A percentile compares a stretch with the other conserved stretches of the same genome.
Conservation (phyloP, 2,329 filamentous ascomycete genomes). For the Arthrocladium fulminans region DNA sequence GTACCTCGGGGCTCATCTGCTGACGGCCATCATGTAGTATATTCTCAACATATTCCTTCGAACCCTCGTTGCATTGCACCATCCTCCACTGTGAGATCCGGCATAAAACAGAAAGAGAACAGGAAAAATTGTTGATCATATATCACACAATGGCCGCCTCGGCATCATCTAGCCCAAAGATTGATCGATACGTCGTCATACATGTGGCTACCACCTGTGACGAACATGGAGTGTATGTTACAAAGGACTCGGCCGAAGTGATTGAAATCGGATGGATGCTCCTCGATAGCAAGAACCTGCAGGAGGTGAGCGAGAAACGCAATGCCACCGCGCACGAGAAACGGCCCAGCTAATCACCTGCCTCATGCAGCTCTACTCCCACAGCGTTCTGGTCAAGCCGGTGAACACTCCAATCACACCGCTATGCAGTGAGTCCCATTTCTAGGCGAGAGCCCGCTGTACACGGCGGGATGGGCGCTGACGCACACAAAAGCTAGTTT, state of each 20-base stretch:
- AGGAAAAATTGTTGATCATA: constrained; percentile 17
- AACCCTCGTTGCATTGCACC: background rate
- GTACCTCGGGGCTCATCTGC: background rate
- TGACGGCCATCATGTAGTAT: constrained; percentile 4
- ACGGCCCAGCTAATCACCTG: constrained; percentile 13
- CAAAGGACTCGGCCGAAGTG: constrained; percentile 97
- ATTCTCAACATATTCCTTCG: constrained; percentile 5
- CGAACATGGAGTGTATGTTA: constrained; percentile 98
- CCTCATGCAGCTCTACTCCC: constrained; percentile 66
- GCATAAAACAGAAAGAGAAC: constrained; percentile 23
- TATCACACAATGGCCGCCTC: constrained; percentile 35
- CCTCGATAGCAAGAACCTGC: constrained; percentile 79
- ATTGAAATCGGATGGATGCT: constrained; percentile 99
- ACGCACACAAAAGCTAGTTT: constrained; percentile 63
- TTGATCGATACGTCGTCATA: constrained; percentile 96
- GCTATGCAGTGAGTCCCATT: constrained; percentile 79
- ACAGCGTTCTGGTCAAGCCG: constrained; percentile 94
- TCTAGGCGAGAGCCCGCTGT: constrained; percentile 15
- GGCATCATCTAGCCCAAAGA: constrained; percentile 53
- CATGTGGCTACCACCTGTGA: constrained; percentile 98
- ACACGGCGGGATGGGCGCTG: constrained; percentile 12
- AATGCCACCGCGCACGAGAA: constrained; percentile 3
- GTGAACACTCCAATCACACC: constrained; percentile 98
- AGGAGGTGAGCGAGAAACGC: constrained; percentile 60
- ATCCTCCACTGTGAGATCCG: background rate